Evolutionary conservation across 1,284 basidiomycete genomes (phyloP).

Genomic region (Boletellus sp.): DNA sequence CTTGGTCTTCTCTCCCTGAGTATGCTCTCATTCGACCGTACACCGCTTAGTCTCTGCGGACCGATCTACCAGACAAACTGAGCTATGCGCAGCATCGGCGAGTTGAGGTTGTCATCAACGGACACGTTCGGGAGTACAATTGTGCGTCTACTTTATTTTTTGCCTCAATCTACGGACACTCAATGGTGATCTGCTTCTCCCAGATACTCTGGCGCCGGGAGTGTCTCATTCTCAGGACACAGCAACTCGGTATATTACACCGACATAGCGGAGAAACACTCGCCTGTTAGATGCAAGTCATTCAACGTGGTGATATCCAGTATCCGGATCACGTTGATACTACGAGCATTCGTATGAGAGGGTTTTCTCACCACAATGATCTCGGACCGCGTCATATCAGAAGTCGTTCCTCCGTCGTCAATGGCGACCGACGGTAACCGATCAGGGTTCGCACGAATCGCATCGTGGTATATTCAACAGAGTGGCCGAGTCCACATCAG

Average conservation of each 20-base stretch:
- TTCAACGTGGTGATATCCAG: slow-evolving; percentile 7
- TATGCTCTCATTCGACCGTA: not conserved
- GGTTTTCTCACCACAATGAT: not conserved
- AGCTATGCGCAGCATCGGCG: not conserved
- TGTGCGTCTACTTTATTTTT: not conserved
- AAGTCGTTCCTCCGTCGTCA: not conserved
- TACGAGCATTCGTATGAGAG: slow-evolving; percentile 11
- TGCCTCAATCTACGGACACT: slow-evolving; percentile 8
- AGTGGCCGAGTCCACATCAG: not conserved
- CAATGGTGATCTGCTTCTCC: slow-evolving; percentile 11
- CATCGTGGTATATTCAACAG: not conserved
- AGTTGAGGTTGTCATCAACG: not conserved
- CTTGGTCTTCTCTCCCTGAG: not conserved
- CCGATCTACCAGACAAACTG: not conserved
- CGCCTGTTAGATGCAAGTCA: not conserved
- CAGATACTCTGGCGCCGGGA: slow-evolving; percentile 26
- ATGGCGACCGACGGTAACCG: not conserved
- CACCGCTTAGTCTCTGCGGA: no score
- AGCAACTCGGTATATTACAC: slow-evolving; percentile 9
- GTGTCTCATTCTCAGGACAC: slow-evolving; percentile 16
- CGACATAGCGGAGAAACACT: slow-evolving; percentile 20
- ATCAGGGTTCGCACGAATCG: not conserved
- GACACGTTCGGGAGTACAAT: not conserved
- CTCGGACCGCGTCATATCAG: not conserved
- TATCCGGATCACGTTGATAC: not conserved